A percentile compares a stretch with the other conserved stretches of the same genome.
Evolutionary conservation across 2,329 filamentous ascomycete genomes (phyloP).

Genomic region (Neonectria sp.): DNA sequence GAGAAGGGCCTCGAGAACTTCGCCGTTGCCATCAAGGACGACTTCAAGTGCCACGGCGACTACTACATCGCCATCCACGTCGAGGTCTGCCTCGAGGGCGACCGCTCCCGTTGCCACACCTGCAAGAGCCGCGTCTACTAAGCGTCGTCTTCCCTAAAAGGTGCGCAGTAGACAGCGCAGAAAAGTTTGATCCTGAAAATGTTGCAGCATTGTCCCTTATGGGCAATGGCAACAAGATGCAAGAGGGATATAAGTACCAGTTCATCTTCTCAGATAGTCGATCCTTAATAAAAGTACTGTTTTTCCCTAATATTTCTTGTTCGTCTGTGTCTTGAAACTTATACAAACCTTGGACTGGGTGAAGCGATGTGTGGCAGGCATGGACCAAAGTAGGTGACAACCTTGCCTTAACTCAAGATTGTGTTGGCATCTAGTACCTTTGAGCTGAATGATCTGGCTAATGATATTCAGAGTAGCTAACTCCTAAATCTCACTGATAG

Average conservation of each 20-base stretch:
- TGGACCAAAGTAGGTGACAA: background rate
- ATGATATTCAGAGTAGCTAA: no score
- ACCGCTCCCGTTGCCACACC: constrained; percentile 22
- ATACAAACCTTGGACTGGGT: no score
- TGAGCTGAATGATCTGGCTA: no score
- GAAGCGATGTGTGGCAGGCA: background rate
- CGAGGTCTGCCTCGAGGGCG: constrained; percentile 40
- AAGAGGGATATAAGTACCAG: constrained; percentile 17
- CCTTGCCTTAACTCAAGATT: no score
- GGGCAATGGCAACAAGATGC: background rate
- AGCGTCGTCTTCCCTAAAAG: background rate
- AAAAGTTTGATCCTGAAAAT: background rate
- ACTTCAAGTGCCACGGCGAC: constrained; percentile 41
- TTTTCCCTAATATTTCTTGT: background rate
- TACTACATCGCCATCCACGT: constrained; percentile 46
- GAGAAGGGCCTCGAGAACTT: constrained; percentile 39
- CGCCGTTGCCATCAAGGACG: constrained; percentile 39
- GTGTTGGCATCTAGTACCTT: no score
- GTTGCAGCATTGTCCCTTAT: background rate
- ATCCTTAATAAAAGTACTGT: constrained; percentile 28
- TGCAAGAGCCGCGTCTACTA: constrained; percentile 23
- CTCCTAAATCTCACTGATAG: no score
- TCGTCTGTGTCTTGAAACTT: background rate
- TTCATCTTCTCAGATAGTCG: constrained; percentile 26
- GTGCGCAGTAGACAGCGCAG: background rate